Evolutionary conservation across 2,329 filamentous ascomycete genomes (phyloP), one percentile per base, ranked within the genome.

Genomic region (Fusarium sp.): DNA sequence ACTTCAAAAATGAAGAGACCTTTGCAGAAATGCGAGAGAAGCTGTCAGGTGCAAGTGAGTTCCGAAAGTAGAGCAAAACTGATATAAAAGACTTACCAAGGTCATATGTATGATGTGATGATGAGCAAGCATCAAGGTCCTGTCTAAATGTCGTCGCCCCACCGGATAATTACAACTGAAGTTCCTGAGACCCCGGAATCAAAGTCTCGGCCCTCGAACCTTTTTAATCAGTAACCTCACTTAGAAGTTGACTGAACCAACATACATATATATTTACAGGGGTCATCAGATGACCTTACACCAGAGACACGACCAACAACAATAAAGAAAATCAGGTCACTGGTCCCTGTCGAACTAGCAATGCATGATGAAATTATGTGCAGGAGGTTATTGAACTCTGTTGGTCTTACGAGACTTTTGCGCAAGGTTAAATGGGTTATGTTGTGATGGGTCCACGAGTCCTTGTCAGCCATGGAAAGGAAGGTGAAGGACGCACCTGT

Each of bases 131-230:
- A 37, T 35, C 6, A 37, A 18, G 9, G 10, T 28, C 30, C 23
- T 46, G 6, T 12, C 2, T 10, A 25, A 4, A 25, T 33, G 23
- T 1, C 16, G 6, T 13, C 15, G 8, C 9, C 2, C 10, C 9
- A 37, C 40, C 32, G n/a, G 40, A 13, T 35, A n/a, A 49, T 5
- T 5, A 11, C 1, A 37, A 4, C 5, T 1, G 9, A 19, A 12
- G 2, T 9, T 12, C 11, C 13, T 49, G 0, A 30, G 46, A 16
- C 13, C 21, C 3, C 3, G 1, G 1, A 49, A 18, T 49, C 21
- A 32, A 5, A 32, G 13, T n/a, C 46, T 49, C 9, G 19, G 3
- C 13, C 25, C 1, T 8, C 1, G 12, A 35, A 2, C 1, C 1
- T n/a, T n/a, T 35, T 28, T 18, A 59, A 13, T 9, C 33, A 16